Conservation (phyloP, 1,139 yeast genomes). For the Debaryomycetaceae sp. region DNA sequence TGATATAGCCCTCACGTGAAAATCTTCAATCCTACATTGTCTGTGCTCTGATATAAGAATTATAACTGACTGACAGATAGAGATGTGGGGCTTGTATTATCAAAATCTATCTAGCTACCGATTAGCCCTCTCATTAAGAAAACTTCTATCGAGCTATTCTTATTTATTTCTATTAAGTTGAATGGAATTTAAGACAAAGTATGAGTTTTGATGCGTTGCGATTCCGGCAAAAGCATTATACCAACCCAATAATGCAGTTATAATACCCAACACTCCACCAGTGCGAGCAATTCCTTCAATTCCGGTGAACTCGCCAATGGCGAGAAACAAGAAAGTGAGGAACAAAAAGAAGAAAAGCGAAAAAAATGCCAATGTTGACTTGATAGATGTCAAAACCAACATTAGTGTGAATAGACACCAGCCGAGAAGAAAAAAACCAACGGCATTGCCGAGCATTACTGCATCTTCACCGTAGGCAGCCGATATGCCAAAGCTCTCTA, state of each 20-base stretch:
- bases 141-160: not conserved
- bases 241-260: constrained; percentile 61
- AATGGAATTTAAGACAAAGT: constrained; percentile 14
- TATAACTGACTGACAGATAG: no score
- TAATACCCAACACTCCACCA: constrained; percentile 68
- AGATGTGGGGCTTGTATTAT: no score
- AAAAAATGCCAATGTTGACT: constrained; percentile 61
- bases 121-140: no score
- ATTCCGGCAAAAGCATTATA: constrained; percentile 43
- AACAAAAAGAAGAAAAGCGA: constrained; percentile 51
- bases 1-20: no score
- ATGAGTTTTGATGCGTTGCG: constrained; percentile 25
- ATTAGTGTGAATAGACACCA: constrained; percentile 65
- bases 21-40: no score
- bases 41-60: no score
- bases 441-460: constrained; percentile 45
- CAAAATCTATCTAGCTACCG: no score
- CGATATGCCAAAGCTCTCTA: constrained; percentile 53
- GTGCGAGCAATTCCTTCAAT: constrained; percentile 49
- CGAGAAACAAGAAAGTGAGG: constrained; percentile 53
- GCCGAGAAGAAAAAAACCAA: constrained; percentile 60
- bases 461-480: constrained; percentile 43
- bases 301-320: constrained; percentile 54
- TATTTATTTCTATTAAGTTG: not conserved
- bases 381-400: constrained; percentile 56